Base-by-base conservation (phyloP, 176 grass and related monocot genomes). In the Juncus effusus region DNA sequence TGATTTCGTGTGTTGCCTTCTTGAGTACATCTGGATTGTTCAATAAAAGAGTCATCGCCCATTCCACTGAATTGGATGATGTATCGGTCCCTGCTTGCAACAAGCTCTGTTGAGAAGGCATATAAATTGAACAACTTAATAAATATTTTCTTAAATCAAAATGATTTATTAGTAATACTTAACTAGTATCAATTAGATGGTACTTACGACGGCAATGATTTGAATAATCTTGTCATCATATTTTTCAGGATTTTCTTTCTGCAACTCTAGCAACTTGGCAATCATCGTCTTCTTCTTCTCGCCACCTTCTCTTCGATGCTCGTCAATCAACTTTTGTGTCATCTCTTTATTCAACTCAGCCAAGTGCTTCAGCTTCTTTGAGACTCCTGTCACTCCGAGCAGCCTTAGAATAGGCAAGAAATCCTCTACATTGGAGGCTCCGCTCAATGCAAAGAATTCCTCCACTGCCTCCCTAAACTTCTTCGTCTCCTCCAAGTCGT, bases 71-170 rank as follows among this genome's bases (percentile, higher is more conserved):
- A 19, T 55, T 52, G 19, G 65, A 72, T n/a, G 82, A 79, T 13
- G 87, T 85, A 19, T 85, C 79, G 3, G 79, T 90, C 6, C 86
- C 87, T 59, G 85, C 73, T 11, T 60, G 11, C 41, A 83, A 77
- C 10, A 83, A 42, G 10, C 13, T 14, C 83, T 86, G 73, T 38
- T 38, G 53, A 28, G 7, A 38, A 6, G 36, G 19, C 19, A 28
- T 28, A 28, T 28, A 28, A 28, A 28, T 28, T 28, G 19, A 28
- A 28, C 19, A 28, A 28, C 19, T 28, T 28, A 28, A 28, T 28
- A 28, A 28, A 28, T 28, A 28, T 28, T 28, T 28, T 28, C 19
- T 28, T 28, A 28, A 28, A 28, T 28, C 19, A 28, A 28, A 28
- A 28, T 28, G 19, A 28, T 28, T 28, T 28, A 28, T 28, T 28